phyloP scores from a whole-genome alignment of 1,284 basidiomycete genomes.

The Trichosporon inkin region DNA sequence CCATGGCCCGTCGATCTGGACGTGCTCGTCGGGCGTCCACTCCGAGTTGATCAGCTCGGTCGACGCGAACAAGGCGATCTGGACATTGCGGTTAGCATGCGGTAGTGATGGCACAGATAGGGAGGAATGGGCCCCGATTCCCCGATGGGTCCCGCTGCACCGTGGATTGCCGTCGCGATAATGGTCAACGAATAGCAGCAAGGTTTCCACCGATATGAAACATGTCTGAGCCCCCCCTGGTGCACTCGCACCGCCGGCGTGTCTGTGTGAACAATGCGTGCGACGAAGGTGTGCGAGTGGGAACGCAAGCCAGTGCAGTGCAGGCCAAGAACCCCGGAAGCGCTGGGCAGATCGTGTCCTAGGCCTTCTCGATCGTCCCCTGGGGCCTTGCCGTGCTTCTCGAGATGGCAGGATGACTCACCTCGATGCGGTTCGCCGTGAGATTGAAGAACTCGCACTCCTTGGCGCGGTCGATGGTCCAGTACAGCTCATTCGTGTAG shows the following conservation, averaged over 20 bases:
- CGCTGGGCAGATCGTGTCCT: no score
- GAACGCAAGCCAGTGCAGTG: neutral
- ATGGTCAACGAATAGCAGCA: neutral
- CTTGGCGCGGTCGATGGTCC: slow-evolving; percentile 37
- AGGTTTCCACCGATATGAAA: neutral
- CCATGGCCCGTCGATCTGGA: slow-evolving; percentile 39
- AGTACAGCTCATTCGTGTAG: slow-evolving; percentile 37
- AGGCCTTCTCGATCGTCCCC: neutral
- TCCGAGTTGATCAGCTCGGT: slow-evolving; percentile 31
- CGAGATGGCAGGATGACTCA: slow-evolving; percentile 18
- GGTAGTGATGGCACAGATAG: neutral
- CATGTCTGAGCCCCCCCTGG: neutral
- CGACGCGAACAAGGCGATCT: slow-evolving; percentile 44
- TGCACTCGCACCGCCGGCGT: neutral
- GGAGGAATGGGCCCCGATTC: neutral
- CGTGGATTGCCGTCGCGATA: neutral
- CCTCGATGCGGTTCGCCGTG: slow-evolving; percentile 43
- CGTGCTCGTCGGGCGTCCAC: slow-evolving; percentile 29
- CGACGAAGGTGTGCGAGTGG: neutral
- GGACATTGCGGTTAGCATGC: neutral
- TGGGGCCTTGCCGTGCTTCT: neutral
- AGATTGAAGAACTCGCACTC: slow-evolving; percentile 43
- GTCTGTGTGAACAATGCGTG: neutral
- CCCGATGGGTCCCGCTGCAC: neutral
- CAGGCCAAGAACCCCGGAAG: neutral